Evolutionary conservation across 2,329 filamentous ascomycete species (phyloP).

Genomic region (Aspergillus sergii): DNA sequence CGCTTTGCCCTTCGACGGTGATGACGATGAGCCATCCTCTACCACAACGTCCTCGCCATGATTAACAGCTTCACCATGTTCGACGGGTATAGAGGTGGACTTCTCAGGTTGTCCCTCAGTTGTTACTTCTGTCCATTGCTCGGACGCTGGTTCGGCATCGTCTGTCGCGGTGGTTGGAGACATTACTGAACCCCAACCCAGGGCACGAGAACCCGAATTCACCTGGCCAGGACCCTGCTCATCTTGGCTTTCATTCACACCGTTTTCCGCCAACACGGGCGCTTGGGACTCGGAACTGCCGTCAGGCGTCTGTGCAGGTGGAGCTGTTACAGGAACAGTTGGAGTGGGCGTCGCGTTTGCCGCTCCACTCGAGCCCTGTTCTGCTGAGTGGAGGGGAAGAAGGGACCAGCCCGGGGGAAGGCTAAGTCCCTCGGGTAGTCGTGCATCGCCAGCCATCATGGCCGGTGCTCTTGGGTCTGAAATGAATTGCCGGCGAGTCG

Average conservation of each 20-base stretch:
- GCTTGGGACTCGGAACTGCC: neutral
- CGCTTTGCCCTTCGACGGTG: slow-evolving; percentile 37
- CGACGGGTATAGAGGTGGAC: neutral
- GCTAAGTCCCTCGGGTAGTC: slow-evolving; percentile 53
- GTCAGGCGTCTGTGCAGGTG: neutral
- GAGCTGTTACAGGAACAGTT: slow-evolving; percentile 8
- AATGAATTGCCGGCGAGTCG: slow-evolving; percentile 32
- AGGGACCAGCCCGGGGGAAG: slow-evolving; percentile 54
- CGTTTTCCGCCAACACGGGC: slow-evolving; percentile 1
- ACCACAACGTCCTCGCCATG: neutral
- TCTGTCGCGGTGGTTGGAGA: slow-evolving; percentile 13
- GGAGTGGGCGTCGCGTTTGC: slow-evolving; percentile 7
- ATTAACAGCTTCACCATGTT: slow-evolving; percentile 1
- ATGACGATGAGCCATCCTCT: slow-evolving; percentile 20
- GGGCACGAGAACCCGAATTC: neutral
- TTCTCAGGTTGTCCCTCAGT: slow-evolving; percentile 21
- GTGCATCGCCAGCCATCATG: slow-evolving; percentile 46
- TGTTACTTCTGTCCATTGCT: slow-evolving; percentile 34
- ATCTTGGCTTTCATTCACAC: neutral
- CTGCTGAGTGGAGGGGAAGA: slow-evolving; percentile 31
- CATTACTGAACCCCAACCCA: slow-evolving; percentile 22
- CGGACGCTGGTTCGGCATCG: slow-evolving; percentile 29
- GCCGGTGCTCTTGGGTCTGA: slow-evolving; percentile 32
- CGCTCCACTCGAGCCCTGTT: slow-evolving; percentile 9
- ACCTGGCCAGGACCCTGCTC: slow-evolving; percentile 6